Evolutionary conservation across 306 rosid genomes (phyloP).

Genomic region (Casuarina glauca): DNA sequence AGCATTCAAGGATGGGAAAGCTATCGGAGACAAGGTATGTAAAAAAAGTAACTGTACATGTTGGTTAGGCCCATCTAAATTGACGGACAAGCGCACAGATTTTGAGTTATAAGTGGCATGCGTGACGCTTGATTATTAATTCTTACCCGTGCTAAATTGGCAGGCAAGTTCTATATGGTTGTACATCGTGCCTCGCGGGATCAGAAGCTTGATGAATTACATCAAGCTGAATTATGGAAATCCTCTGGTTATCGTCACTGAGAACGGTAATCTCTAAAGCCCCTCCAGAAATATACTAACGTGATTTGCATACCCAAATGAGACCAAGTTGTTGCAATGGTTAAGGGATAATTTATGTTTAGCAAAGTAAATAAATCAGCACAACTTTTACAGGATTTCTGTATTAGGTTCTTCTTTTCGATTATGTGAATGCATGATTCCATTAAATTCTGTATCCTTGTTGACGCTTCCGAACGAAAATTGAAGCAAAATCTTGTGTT

Average conservation of each 20-base stretch:
- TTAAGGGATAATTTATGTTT: too few species aligned
- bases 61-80: too few species aligned
- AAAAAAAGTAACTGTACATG: neutral
- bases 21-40: slow-evolving; percentile 72
- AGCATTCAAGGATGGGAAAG: slow-evolving; percentile 68
- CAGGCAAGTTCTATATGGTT: slow-evolving; percentile 86
- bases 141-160: slow-evolving; percentile 15
- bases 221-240: slow-evolving; percentile 72
- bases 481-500: neutral
- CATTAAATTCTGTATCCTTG: too few species aligned
- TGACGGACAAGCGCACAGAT: too few species aligned
- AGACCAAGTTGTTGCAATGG: neutral
- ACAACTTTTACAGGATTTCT: too few species aligned
- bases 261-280: slow-evolving; percentile 63
- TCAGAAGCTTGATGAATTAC: slow-evolving; percentile 68
- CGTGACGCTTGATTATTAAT: neutral
- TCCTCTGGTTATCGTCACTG: slow-evolving; percentile 77
- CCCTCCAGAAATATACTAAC: neutral
- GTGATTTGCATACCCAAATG: neutral
- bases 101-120: too few species aligned
- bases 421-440: too few species aligned
- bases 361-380: too few species aligned
- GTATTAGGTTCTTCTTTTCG: too few species aligned
- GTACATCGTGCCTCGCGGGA: slow-evolving; percentile 77
- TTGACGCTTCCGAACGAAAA: neutral